Evolutionary conservation across 208 protist genomes (phyloP), one percentile per base, ranked within the genome.

Genomic region (Acanthamoeba royreba): DNA sequence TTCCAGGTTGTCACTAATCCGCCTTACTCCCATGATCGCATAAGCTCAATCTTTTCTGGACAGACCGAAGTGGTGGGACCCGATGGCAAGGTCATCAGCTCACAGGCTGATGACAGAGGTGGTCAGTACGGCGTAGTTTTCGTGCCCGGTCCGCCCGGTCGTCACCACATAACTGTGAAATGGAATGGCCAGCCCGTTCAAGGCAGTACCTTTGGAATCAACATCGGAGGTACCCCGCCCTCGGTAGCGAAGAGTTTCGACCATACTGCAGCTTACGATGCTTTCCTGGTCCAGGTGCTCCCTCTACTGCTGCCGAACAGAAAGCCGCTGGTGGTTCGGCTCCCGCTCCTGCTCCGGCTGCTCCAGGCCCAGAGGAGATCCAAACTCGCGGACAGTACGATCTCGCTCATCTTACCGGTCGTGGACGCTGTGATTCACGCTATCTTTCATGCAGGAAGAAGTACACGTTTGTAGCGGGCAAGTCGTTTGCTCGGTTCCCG

Each of bases 131-230:
- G 81, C 46, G 81, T 89, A 17, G 81, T 89, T 42, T 89, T 89
- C 46, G 38, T 69, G 31, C 81, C 81, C 5, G 81, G 81, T 13
- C 81, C 81, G 81, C 83, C 83, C 35, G 83, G 83, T 17, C 83
- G 83, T 7, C 83, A 89, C 83, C 17, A 42, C 25, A 89, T 89
- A 25, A 33, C 83, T 25, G 83, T 89, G 19, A 89, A 55, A 31
- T 89, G 83, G 83, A 66, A 89, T 35, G 83, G 83, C 28, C 33
- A 77, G 35, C 89, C 89, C 53, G 83, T 96, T 43, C 85, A 89
- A 22, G 63, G 94, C 72, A 92, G 63, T 52, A 40, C 95, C 35
- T 86, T 93, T n/a, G 47, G 46, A 8, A 90, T 96, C 15, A 88
- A 72, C 47, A 89, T 95, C 58, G 85, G 92, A 17, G 69, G 69